Conservation (phyloP, 495 filamentous ascomycete species). For the Achaetomiella virescens region DNA sequence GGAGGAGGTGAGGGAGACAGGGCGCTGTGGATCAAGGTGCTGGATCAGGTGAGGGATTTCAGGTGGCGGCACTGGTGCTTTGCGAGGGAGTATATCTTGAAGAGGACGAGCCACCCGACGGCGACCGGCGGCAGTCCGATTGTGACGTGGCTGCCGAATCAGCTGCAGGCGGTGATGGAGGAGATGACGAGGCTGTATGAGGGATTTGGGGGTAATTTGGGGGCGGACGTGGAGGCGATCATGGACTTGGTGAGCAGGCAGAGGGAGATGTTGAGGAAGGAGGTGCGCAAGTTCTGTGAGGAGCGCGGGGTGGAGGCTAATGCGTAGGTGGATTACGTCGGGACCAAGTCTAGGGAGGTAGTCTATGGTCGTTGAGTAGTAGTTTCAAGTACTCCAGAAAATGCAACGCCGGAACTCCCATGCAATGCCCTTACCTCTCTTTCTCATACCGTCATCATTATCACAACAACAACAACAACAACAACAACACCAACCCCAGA, state of each 20-base stretch:
- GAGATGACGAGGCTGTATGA: slow-evolving; percentile 63
- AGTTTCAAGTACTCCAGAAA: not conserved
- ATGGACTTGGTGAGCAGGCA: slow-evolving; percentile 68
- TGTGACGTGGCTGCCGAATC: slow-evolving; percentile 85
- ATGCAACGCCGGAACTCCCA: not conserved
- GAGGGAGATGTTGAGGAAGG: slow-evolving; percentile 61
- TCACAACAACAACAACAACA: not conserved
- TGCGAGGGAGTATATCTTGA: slow-evolving; percentile 89
- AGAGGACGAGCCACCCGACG: slow-evolving; percentile 72
- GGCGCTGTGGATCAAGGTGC: slow-evolving; percentile 58
- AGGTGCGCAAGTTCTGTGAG: slow-evolving; percentile 74
- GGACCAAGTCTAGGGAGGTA: not conserved
- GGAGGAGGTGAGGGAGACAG: slow-evolving; percentile 33
- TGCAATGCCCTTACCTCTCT: not conserved
- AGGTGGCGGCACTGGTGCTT: slow-evolving; percentile 94
- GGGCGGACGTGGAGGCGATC: slow-evolving; percentile 45
- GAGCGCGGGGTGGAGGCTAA: slow-evolving; percentile 51
- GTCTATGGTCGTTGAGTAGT: too few species aligned
- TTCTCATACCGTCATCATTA: not conserved
- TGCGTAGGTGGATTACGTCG: not conserved
- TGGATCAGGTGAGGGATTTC: slow-evolving; percentile 86
- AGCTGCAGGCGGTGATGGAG: slow-evolving; percentile 68
- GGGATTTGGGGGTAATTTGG: slow-evolving; percentile 35
- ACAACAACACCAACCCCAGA: not conserved
- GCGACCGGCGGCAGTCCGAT: slow-evolving; percentile 90